Percentiles rank a stretch among this genome's conserved stretches.
These are phyloP conservation scores for Botryotinia calthae DNA, from an alignment of 2,329 filamentous ascomycete species.

Conservation along the genomic window DNA sequence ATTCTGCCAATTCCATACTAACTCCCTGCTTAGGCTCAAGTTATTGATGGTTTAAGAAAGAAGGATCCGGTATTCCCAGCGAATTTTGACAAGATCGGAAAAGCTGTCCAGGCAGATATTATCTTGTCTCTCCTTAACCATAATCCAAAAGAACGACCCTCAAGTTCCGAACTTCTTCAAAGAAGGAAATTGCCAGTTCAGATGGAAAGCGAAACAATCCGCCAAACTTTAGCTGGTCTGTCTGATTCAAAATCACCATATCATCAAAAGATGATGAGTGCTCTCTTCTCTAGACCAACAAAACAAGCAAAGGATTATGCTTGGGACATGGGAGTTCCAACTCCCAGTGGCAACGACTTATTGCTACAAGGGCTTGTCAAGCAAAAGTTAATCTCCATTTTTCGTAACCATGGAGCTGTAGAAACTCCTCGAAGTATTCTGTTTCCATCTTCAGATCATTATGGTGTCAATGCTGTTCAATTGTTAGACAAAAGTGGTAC, in stretches of 20 bases:
- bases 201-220: constrained; percentile 88
- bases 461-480: constrained; percentile 70
- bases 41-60: constrained; percentile 66
- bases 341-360: constrained; percentile 56
- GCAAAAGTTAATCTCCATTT: constrained; percentile 71
- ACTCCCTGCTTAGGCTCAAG: constrained; percentile 40
- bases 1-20: background rate
- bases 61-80: constrained; percentile 66
- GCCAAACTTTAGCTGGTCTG: constrained; percentile 75
- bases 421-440: constrained; percentile 72
- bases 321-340: constrained; percentile 67
- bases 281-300: constrained; percentile 69
- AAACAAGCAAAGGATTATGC: constrained; percentile 79
- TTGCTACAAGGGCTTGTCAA: constrained; percentile 73
- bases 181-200: constrained; percentile 86
- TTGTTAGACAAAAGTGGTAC: constrained; percentile 80
- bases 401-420: constrained; percentile 84
- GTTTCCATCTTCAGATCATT: constrained; percentile 80
- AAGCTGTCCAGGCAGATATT: constrained; percentile 68
- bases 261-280: constrained; percentile 84
- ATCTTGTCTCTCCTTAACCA: constrained; percentile 79
- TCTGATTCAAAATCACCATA: constrained; percentile 82
- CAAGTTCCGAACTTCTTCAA: constrained; percentile 75
- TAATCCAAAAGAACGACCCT: constrained; percentile 77
- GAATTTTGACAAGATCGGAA: constrained; percentile 71